Conservation (phyloP, 306 rosid genomes). For the Argentina anserina region DNA sequence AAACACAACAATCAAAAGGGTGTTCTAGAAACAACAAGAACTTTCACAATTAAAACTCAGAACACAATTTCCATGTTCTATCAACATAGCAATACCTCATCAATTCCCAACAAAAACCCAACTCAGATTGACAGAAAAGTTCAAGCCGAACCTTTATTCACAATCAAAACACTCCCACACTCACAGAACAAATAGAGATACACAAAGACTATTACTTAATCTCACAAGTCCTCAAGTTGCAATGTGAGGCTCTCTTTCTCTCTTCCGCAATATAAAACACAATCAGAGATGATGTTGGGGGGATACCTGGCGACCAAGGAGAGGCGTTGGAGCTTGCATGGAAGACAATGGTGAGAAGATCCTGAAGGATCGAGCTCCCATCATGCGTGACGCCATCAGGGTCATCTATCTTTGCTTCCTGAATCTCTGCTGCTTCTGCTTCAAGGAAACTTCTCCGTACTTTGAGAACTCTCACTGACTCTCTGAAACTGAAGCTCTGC, state of each 20-base stretch:
- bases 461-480: background rate
- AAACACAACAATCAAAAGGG: background rate
- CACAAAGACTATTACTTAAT: background rate
- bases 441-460: background rate
- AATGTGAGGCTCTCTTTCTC: background rate
- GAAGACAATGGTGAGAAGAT: slow-evolving; percentile 22
- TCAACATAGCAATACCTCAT: background rate
- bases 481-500: background rate
- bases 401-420: slow-evolving; percentile 10
- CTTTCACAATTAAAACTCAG: background rate
- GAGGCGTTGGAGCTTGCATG: slow-evolving; percentile 25
- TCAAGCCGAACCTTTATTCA: background rate
- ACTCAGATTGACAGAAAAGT: background rate
- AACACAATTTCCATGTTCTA: background rate
- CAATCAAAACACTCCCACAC: background rate
- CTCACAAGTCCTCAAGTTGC: background rate
- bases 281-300: background rate
- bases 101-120: background rate
- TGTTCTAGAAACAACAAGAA: background rate
- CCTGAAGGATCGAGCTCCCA: slow-evolving; percentile 30
- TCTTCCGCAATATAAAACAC: background rate
- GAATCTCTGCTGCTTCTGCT: background rate
- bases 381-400: slow-evolving; percentile 9
- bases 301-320: slow-evolving; percentile 50
- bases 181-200: background rate